Percentiles rank a stretch among this genome's conserved stretches.
Evolutionary conservation across 2,329 filamentous ascomycete genomes (phyloP).

Genomic region (Colletotrichum magnum): DNA sequence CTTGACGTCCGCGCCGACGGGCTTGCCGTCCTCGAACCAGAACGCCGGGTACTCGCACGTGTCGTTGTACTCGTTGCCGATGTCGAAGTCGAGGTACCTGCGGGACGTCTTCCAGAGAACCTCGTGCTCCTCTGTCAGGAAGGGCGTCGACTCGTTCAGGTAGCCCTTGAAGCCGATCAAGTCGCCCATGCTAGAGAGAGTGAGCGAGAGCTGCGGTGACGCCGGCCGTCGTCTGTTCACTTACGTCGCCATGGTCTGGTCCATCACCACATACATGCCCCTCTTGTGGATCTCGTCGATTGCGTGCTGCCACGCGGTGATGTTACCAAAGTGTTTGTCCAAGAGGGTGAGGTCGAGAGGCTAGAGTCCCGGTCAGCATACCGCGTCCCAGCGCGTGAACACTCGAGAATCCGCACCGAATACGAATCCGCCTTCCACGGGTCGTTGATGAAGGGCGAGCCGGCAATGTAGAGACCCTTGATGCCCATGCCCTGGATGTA

Average conservation of each 20-base stretch:
- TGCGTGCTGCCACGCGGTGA: constrained; percentile 69
- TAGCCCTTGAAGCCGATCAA: constrained; percentile 74
- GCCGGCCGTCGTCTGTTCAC: not conserved
- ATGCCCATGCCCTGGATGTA: constrained; percentile 76
- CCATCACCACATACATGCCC: constrained; percentile 76
- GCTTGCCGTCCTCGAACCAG: constrained; percentile 71
- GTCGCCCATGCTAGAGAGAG: constrained; percentile 69
- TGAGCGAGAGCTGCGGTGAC: constrained; percentile 23
- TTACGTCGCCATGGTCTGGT: constrained; percentile 69
- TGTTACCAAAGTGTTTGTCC: constrained; percentile 73
- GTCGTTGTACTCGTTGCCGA: constrained; percentile 66
- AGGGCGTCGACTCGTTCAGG: constrained; percentile 71
- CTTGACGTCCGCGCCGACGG: constrained; percentile 61
- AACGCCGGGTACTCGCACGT: constrained; percentile 72
- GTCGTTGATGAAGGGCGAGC: constrained; percentile 74
- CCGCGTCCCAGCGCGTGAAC: not conserved
- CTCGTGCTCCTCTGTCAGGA: constrained; percentile 68
- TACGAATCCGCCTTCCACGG: constrained; percentile 76
- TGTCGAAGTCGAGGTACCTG: constrained; percentile 71
- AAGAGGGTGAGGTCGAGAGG: constrained; percentile 74
- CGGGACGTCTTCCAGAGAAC: constrained; percentile 69
- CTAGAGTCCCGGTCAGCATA: constrained; percentile 46
- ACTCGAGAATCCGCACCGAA: constrained; percentile 47
- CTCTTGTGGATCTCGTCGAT: constrained; percentile 73
- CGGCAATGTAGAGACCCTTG: constrained; percentile 74